Percentiles rank a stretch among this genome's conserved stretches.
These are phyloP conservation scores for Clarireedia monteithiana DNA, from an alignment of 2,329 filamentous ascomycete genomes.

Conservation along the genomic window DNA sequence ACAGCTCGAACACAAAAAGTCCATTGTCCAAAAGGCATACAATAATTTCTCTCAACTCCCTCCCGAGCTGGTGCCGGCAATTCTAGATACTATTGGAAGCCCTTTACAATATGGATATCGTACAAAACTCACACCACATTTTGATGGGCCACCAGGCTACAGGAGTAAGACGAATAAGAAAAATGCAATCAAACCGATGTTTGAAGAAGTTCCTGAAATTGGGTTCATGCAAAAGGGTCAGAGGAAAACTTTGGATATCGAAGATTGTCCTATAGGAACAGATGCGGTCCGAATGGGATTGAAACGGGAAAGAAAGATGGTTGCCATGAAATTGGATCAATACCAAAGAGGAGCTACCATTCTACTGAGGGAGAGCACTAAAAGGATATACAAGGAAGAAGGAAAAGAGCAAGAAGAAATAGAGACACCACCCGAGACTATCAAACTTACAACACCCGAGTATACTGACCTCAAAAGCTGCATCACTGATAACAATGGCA, in stretches of 20 bases:
- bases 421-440: slow-evolving; percentile 22
- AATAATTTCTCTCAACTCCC: slow-evolving; percentile 81
- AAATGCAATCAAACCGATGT: slow-evolving; percentile 47
- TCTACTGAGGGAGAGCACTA: slow-evolving; percentile 78
- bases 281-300: slow-evolving; percentile 75
- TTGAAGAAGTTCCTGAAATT: slow-evolving; percentile 64
- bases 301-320: slow-evolving; percentile 67
- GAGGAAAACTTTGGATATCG: slow-evolving; percentile 78
- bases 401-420: slow-evolving; percentile 21
- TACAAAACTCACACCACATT: slow-evolving; percentile 95
- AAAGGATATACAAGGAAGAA: slow-evolving; percentile 48
- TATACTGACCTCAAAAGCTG: slow-evolving; percentile 78
- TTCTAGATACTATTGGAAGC: slow-evolving; percentile 81
- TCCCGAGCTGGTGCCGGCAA: slow-evolving; percentile 63
- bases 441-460: slow-evolving; percentile 33
- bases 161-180: slow-evolving; percentile 38
- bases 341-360: slow-evolving; percentile 83
- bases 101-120: slow-evolving; percentile 89
- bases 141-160: slow-evolving; percentile 62
- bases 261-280: slow-evolving; percentile 94
- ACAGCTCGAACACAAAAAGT: slow-evolving; percentile 77
- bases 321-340: slow-evolving; percentile 58
- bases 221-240: slow-evolving; percentile 88
- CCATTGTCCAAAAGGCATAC: slow-evolving; percentile 86
- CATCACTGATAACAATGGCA: slow-evolving; percentile 77